phyloP scores from a whole-genome alignment of 1,284 basidiomycete species.

The Cryptococcus sp. region DNA sequence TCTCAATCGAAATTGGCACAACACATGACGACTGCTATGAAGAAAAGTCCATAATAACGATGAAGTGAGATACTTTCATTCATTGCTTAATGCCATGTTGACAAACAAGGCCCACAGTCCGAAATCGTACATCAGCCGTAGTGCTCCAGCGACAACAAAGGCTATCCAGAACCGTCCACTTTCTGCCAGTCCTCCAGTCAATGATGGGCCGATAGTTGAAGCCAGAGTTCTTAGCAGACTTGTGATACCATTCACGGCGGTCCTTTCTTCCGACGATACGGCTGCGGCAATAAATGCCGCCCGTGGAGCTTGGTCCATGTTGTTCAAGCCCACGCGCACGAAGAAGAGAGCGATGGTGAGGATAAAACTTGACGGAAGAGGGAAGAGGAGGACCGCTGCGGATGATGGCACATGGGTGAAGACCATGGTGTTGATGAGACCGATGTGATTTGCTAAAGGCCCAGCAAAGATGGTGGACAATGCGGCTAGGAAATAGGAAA shows the following conservation, averaged over 20 bases:
- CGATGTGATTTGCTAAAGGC: constrained; percentile 26
- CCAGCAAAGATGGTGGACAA: constrained; percentile 26
- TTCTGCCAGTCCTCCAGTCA: constrained; percentile 24
- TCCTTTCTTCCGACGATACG: constrained; percentile 21
- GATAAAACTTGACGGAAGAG: constrained; percentile 14
- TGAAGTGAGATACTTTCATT: no score
- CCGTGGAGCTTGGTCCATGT: constrained; percentile 35
- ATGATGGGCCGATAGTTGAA: constrained; percentile 20
- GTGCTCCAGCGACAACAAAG: constrained; percentile 20
- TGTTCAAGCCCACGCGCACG: constrained; percentile 21
- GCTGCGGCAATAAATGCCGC: constrained; percentile 31
- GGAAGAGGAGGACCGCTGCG: constrained; percentile 25
- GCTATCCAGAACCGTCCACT: constrained; percentile 23
- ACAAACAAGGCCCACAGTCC: constrained; percentile 28
- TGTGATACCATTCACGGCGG: constrained; percentile 31
- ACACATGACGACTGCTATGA: no score
- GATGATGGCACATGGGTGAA: constrained; percentile 35
- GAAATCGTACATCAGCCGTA: constrained; percentile 26
- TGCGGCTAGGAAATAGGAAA: constrained; percentile 30
- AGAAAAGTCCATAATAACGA: no score
- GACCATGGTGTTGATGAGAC: constrained; percentile 35
- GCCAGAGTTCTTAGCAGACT: constrained; percentile 24
- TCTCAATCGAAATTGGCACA: no score
- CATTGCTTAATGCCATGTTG: constrained; percentile 5
- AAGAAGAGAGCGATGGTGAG: constrained; percentile 24